Conservation (phyloP, 495 filamentous ascomycete genomes). For the Ramalina intermedia region DNA sequence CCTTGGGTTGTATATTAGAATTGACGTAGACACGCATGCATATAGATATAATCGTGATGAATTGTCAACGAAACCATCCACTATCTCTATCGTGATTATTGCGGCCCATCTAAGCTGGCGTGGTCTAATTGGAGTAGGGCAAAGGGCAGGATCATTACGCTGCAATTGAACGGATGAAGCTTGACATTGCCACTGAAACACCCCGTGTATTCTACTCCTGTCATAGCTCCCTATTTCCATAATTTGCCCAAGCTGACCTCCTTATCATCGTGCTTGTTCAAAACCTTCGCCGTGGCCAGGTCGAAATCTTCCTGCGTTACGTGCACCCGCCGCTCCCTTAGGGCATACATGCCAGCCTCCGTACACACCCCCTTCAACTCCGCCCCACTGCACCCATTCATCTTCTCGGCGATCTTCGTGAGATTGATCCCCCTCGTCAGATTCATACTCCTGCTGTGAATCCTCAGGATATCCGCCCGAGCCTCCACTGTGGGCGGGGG, state of each 20-base stretch:
- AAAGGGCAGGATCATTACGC: too few species aligned
- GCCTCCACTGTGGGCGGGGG: conserved; percentile 95
- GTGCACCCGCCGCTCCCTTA: conserved; percentile 88
- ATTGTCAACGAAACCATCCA: background rate
- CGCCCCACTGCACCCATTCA: conserved; percentile 96
- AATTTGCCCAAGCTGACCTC: conserved; percentile 79
- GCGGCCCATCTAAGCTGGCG: too few species aligned
- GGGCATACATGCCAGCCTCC: conserved; percentile 93
- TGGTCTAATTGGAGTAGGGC: too few species aligned
- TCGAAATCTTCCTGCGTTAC: conserved; percentile 99
- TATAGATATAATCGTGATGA: background rate
- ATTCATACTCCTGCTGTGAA: conserved; percentile 96
- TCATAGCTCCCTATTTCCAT: conserved; percentile 55
- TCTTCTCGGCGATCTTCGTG: conserved; percentile 97
- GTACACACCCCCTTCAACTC: conserved; percentile 97
- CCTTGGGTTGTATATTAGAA: too few species aligned
- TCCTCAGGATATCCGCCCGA: conserved; percentile 91
- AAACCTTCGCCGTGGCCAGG: conserved; percentile 93
- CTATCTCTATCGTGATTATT: too few species aligned
- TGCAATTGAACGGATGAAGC: too few species aligned
- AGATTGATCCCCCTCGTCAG: conserved; percentile 94
- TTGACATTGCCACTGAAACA: too few species aligned
- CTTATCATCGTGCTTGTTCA: conserved; percentile 99
- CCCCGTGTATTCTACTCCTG: background rate
- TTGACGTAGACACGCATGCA: too few species aligned